These are phyloP conservation scores for Tritrichomonas musculus DNA, from an alignment of 208 protist species.

Conservation along the genomic window DNA sequence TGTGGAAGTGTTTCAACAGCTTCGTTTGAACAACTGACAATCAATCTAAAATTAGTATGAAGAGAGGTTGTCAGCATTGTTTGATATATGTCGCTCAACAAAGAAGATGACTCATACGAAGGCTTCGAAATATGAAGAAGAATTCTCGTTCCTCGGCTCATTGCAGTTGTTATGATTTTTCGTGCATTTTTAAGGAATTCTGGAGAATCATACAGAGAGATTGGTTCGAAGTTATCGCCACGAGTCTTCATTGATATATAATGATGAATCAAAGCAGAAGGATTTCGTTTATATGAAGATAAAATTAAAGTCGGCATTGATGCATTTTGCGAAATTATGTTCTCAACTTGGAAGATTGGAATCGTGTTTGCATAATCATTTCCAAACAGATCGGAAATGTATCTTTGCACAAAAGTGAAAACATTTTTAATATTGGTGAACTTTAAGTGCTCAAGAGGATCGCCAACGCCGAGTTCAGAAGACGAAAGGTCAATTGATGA, in stretches of 20 bases:
- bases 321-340: not conserved
- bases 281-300: not conserved
- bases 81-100: not conserved
- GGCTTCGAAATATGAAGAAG: not conserved
- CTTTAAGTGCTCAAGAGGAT: slow-evolving; percentile 13
- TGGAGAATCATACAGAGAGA: not conserved
- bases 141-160: not conserved
- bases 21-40: not conserved
- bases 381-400: not conserved
- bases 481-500: not conserved
- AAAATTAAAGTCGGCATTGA: not conserved
- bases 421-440: slow-evolving; percentile 30
- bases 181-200: not conserved
- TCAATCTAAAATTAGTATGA: not conserved
- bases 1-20: not conserved
- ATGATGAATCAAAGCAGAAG: not conserved
- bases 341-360: not conserved
- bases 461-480: not conserved
- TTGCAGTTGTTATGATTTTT: not conserved
- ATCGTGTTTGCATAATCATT: not conserved
- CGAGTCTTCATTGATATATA: not conserved
- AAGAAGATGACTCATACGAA: not conserved
- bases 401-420: not conserved
- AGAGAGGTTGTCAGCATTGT: not conserved
- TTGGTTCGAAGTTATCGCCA: not conserved